These are phyloP conservation scores for Myriangium duriaei DNA, from an alignment of 2,329 filamentous ascomycete genomes.

Conservation along the genomic window DNA sequence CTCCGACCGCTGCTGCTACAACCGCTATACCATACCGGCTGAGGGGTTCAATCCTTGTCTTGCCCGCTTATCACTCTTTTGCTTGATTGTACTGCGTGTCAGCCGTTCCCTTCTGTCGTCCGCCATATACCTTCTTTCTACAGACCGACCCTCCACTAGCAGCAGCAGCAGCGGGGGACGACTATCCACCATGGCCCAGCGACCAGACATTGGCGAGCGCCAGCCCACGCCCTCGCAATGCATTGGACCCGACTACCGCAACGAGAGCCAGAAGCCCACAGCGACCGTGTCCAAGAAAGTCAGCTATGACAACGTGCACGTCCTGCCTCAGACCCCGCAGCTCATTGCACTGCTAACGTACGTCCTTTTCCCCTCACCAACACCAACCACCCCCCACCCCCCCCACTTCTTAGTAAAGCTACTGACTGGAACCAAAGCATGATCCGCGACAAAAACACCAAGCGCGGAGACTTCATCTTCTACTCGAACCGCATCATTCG, in stretches of 20 bases:
- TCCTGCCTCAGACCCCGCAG: constrained; percentile 86
- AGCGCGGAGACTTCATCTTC: constrained; percentile 95
- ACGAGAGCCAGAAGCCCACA: constrained; percentile 60
- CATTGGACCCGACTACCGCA: constrained; percentile 69
- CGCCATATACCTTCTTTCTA: too few relatives aligned
- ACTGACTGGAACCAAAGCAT: constrained; percentile 47
- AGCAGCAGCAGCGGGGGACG: too few relatives aligned
- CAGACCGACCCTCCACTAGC: too few relatives aligned
- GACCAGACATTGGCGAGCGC: not conserved
- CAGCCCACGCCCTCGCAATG: constrained; percentile 37
- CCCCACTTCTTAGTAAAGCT: not conserved
- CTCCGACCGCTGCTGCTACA: too few relatives aligned
- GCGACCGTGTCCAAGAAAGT: constrained; percentile 82
- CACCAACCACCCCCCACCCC: too few relatives aligned
- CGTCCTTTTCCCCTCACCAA: constrained; percentile 30
- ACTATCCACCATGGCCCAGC: not conserved
- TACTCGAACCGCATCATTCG: constrained; percentile 98
- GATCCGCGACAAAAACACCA: constrained; percentile 83
- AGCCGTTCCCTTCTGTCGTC: too few relatives aligned
- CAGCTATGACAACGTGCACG: constrained; percentile 73
- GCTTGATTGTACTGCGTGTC: too few relatives aligned
- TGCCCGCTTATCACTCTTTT: too few relatives aligned
- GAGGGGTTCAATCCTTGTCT: too few relatives aligned
- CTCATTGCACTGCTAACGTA: constrained; percentile 95
- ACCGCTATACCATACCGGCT: too few relatives aligned